phyloP scores from a whole-genome alignment of 345 rosid species.

The Populus euphratica region DNA sequence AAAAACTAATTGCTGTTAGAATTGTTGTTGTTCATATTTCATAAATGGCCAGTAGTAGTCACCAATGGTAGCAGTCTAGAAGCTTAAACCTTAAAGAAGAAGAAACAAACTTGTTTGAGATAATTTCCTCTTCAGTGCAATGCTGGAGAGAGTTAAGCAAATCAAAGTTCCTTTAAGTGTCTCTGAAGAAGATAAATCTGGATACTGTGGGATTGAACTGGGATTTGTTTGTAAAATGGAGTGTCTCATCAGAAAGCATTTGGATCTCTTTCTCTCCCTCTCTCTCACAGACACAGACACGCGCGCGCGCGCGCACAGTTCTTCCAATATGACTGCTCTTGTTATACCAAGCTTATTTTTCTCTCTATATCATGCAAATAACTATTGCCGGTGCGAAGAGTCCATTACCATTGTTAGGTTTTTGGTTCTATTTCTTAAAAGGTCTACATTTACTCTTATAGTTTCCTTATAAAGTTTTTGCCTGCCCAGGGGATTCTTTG shows the following conservation, averaged over 20 bases:
- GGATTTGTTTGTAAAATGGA: not conserved
- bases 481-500: slow-evolving; percentile 34
- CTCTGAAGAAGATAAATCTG: not conserved
- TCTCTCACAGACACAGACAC: not conserved
- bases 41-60: not conserved
- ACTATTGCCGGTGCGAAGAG: not conserved
- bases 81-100: not conserved
- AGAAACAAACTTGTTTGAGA: not conserved
- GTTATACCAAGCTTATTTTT: not conserved
- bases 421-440: not conserved
- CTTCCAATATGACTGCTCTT: not conserved
- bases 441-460: not conserved
- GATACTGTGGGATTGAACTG: not conserved
- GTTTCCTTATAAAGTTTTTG: slow-evolving; percentile 15
- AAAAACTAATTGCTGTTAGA: not conserved
- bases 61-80: not conserved
- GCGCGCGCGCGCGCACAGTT: not conserved
- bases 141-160: not conserved
- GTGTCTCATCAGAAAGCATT: not conserved
- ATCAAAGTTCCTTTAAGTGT: not conserved
- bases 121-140: not conserved
- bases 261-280: not conserved
- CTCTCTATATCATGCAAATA: not conserved
- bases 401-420: not conserved
- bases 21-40: not conserved